Evolutionary conservation across 2,329 filamentous ascomycete species (phyloP).

Genomic region (Westerdykella ornata): DNA sequence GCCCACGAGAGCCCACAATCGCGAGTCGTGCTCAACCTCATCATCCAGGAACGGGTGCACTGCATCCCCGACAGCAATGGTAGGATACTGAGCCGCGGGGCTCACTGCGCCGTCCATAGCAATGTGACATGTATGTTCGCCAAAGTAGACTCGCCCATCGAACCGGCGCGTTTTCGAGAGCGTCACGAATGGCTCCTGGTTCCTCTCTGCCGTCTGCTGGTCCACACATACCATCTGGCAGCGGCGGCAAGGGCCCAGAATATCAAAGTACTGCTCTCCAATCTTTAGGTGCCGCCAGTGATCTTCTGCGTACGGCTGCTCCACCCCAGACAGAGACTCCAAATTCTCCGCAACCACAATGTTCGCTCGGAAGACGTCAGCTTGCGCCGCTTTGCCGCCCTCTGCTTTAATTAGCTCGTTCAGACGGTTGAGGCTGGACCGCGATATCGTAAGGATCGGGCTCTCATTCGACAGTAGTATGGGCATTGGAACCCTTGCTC

Average conservation of each 20-base stretch:
- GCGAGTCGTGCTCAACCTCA: slow-evolving; percentile 20
- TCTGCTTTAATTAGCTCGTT: slow-evolving; percentile 63
- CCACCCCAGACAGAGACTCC: slow-evolving; percentile 38
- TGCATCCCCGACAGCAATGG: slow-evolving; percentile 35
- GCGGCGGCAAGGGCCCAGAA: slow-evolving; percentile 76
- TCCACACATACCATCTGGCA: slow-evolving; percentile 97
- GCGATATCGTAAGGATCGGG: slow-evolving; percentile 78
- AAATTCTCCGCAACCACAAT: slow-evolving; percentile 59
- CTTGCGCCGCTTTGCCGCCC: slow-evolving; percentile 59
- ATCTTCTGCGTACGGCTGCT: slow-evolving; percentile 71
- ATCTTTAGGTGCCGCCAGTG: slow-evolving; percentile 64
- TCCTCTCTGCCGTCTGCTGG: slow-evolving; percentile 69
- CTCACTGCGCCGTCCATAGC: slow-evolving; percentile 17
- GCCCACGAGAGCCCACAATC: slow-evolving; percentile 20
- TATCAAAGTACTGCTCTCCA: slow-evolving; percentile 57
- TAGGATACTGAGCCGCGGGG: slow-evolving; percentile 28
- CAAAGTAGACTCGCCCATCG: slow-evolving; percentile 82
- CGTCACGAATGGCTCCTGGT: slow-evolving; percentile 81
- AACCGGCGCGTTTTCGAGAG: slow-evolving; percentile 79
- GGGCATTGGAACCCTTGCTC: slow-evolving; percentile 49
- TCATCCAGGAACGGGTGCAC: slow-evolving; percentile 28
- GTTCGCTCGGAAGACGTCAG: slow-evolving; percentile 81
- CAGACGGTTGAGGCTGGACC: slow-evolving; percentile 68
- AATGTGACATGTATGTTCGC: slow-evolving; percentile 59
- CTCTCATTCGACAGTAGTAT: slow-evolving; percentile 90